Percentiles rank a stretch among this genome's conserved stretches.
These are phyloP conservation scores for Rhizophagus clarus DNA, from an alignment of 192 early-diverging fungal genomes.

Conservation along the genomic window DNA sequence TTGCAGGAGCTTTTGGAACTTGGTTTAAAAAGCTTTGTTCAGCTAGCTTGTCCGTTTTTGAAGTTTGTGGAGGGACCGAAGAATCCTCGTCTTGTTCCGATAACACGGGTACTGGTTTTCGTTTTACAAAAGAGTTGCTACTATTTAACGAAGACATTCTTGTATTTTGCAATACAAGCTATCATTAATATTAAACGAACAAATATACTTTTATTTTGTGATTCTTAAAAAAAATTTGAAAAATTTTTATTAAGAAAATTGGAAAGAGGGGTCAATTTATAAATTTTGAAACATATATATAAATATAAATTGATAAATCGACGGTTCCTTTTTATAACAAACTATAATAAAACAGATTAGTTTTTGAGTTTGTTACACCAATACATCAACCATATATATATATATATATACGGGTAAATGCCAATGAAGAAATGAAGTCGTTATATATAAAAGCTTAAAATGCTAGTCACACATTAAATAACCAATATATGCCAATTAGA, in stretches of 20 bases:
- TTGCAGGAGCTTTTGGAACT: conserved; percentile 13
- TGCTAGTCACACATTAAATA: too few species aligned
- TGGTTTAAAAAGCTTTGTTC: conserved; percentile 1
- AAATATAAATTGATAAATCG: too few species aligned
- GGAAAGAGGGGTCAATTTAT: too few species aligned
- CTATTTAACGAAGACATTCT: not conserved
- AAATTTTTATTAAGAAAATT: not conserved
- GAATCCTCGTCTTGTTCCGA: not conserved
- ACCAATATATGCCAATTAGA: too few species aligned
- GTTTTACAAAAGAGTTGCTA: not conserved
- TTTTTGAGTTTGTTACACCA: too few species aligned
- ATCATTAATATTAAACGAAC: not conserved
- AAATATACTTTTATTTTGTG: not conserved
- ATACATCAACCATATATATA: too few species aligned
- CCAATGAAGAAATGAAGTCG: too few species aligned
- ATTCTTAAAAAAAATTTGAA: not conserved
- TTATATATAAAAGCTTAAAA: too few species aligned
- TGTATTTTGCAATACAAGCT: not conserved
- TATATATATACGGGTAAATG: too few species aligned
- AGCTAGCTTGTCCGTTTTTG: conserved; percentile 1
- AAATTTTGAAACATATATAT: too few species aligned
- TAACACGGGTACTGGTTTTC: conserved; percentile 1
- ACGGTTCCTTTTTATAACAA: too few species aligned
- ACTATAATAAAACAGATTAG: too few species aligned
- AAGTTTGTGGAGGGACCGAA: not conserved